Percentiles rank a stretch among this genome's conserved stretches.
phyloP scores from a whole-genome alignment of 768 basidiomycete genomes.

The Lactarius hatsudake region DNA sequence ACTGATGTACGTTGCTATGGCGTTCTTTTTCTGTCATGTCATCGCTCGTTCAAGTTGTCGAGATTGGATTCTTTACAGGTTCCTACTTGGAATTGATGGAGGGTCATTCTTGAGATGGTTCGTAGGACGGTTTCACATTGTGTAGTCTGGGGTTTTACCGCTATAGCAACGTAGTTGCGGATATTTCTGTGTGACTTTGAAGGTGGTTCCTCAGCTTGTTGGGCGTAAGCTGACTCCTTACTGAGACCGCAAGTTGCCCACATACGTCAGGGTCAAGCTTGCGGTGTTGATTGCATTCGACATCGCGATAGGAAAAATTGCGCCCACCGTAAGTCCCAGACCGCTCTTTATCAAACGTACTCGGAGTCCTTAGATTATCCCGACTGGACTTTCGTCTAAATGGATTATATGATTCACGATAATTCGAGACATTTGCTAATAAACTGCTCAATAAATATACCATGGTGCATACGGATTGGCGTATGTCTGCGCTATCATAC shows the following conservation, averaged over 20 bases:
- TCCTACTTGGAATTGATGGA: not conserved
- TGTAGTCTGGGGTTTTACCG: not conserved
- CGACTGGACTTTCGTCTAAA: no score
- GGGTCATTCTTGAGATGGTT: not conserved
- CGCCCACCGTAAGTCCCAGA: no score
- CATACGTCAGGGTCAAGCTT: no score
- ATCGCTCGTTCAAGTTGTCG: not conserved
- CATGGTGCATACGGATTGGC: no score
- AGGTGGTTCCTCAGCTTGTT: not conserved
- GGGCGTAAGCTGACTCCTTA: no score
- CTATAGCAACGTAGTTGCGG: not conserved
- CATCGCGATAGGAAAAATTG: no score
- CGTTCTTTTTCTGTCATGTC: not conserved
- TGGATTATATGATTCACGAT: not conserved
- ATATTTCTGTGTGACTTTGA: not conserved
- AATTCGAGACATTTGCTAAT: not conserved
- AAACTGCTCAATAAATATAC: not conserved
- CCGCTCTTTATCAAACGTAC: no score
- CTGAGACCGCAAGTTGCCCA: no score
- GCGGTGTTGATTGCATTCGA: no score
- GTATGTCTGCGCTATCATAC: no score
- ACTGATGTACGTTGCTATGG: slow-evolving; percentile 14
- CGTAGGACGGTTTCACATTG: not conserved
- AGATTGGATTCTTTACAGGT: not conserved
- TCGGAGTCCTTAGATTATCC: no score